Base-by-base conservation (phyloP, 2,329 filamentous ascomycete species). In the Hymenoscyphus fructigenus region DNA sequence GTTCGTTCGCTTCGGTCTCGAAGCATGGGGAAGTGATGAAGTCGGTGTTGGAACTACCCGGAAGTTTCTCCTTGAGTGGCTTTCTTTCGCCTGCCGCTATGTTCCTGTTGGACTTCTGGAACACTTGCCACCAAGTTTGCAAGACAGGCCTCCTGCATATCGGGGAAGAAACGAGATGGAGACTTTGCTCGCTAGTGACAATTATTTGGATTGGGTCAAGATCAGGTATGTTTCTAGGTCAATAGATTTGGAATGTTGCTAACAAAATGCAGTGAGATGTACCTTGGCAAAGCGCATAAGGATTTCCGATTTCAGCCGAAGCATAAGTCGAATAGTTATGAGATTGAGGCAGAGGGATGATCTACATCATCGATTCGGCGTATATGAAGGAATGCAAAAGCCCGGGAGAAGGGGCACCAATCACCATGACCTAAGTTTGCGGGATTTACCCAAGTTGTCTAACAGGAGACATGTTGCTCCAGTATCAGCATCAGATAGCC, bases 191-290 rank as follows among this genome's bases (percentile, higher is more conserved):
- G 89, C 89, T 15, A 97, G 93, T 78, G 86, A 87, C 68, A 93
- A 98, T 78, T 97, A 96, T 80, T 91, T 90, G 80, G 95, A 99
- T 78, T 99, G 95, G 95, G 93, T 99, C 77, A 98, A 97, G 82
- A 96, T 99, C 74, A 96, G 89, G 93, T 95, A 85, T 77, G 87
- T n/a, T 28, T 17, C 6, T 61, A 59, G 20, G 50, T 10, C 17
- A 4, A 20, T 2, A 15, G 5, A 28, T 10, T 26, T 23, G n/a
- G 14, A 10, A 50, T 17, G 10, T 62, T 61, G 44, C 63, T 73
- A 53, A 67, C 57, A 12, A 57, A 38, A 28, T 36, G 3, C 28
- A 97, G 94, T 77, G 95, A 99, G 77, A 98, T 99, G 93, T 99
- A 96, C 82, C 84, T 99, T 20, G 95, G 95, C 7, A 92, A 92